A percentile compares a stretch with the other conserved stretches of the same genome.
These are phyloP conservation scores for Apiospora sp. DNA, from an alignment of 2,329 filamentous ascomycete genomes.

Conservation along the genomic window DNA sequence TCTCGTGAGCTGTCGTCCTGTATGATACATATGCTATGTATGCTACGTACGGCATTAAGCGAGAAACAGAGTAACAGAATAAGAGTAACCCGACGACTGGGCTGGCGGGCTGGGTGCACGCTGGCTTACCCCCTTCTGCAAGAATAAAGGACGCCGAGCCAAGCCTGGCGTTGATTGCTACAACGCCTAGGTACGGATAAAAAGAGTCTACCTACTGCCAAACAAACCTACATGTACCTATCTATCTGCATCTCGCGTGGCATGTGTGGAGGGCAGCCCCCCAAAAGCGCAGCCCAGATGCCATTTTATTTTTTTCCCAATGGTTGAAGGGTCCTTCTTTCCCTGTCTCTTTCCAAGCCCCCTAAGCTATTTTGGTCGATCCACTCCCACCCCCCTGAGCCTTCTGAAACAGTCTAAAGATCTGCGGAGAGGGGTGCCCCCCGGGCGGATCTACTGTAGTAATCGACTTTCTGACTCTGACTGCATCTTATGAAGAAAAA, in stretches of 20 bases:
- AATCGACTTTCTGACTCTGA: not conserved
- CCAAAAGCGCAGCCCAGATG: not conserved
- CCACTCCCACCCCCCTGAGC: not conserved
- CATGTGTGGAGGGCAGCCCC: not conserved
- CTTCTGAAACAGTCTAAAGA: conserved; percentile 12
- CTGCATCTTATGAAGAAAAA: not conserved
- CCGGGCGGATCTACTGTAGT: conserved; percentile 9
- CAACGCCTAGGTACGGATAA: too few relatives aligned
- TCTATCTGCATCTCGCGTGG: conserved; percentile 3
- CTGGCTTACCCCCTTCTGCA: too few relatives aligned
- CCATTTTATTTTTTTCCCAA: not conserved
- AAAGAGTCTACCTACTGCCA: too few relatives aligned
- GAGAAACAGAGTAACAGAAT: not conserved
- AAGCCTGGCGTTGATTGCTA: too few relatives aligned
- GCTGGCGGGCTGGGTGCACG: too few relatives aligned
- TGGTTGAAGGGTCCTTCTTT: not conserved
- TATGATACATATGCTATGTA: not conserved
- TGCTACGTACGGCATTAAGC: not conserved
- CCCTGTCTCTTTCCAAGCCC: not conserved
- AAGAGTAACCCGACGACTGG: not conserved
- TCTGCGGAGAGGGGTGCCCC: conserved; percentile 11
- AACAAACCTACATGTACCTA: not conserved
- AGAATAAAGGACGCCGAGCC: too few relatives aligned
- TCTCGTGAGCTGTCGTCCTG: not conserved
- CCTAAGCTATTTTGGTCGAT: conserved; percentile 3